These are phyloP conservation scores for Coemansia sp. DNA, from an alignment of 192 early-diverging fungal species.

Conservation along the genomic window DNA sequence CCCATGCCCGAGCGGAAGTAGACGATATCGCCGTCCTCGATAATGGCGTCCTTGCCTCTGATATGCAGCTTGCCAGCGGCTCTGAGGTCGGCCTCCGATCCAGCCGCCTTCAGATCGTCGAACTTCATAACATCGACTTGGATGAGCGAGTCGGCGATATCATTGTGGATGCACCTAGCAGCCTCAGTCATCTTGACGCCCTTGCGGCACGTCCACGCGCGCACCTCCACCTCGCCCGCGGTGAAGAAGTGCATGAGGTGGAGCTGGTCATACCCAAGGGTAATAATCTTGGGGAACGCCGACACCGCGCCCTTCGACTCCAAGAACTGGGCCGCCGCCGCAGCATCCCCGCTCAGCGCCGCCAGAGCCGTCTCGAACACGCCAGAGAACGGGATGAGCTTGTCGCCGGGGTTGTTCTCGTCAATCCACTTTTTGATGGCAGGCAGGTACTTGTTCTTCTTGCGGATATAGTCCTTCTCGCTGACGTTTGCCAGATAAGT, in stretches of 20 bases:
- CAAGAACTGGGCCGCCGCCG: conserved; percentile 64
- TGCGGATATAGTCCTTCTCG: conserved; percentile 87
- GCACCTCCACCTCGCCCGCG: conserved; percentile 87
- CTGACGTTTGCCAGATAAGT: conserved; percentile 93
- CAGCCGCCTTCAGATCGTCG: conserved; percentile 82
- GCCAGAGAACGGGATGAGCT: conserved; percentile 92
- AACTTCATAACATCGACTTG: conserved; percentile 93
- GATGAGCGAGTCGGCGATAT: conserved; percentile 88
- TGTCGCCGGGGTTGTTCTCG: conserved; percentile 85
- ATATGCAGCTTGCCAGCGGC: conserved; percentile 85
- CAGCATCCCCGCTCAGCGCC: conserved; percentile 56
- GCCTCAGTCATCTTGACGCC: conserved; percentile 88
- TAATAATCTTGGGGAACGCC: conserved; percentile 88
- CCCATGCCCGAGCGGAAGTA: conserved; percentile 65
- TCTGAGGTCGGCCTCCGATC: conserved; percentile 91
- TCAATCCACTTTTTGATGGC: conserved; percentile 95
- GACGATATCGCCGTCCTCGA: conserved; percentile 94
- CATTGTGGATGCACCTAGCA: conserved; percentile 90
- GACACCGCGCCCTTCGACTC: conserved; percentile 70
- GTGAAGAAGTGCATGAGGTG: conserved; percentile 95
- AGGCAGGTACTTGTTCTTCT: conserved; percentile 93
- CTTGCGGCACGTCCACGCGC: conserved; percentile 90
- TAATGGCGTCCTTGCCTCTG: conserved; percentile 92
- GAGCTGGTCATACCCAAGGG: conserved; percentile 87
- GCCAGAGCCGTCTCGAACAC: conserved; percentile 73